Evolutionary conservation across 2,329 filamentous ascomycete species (phyloP), one percentile per base, ranked within the genome.

Genomic region (Ilyonectria mors-panacis): DNA sequence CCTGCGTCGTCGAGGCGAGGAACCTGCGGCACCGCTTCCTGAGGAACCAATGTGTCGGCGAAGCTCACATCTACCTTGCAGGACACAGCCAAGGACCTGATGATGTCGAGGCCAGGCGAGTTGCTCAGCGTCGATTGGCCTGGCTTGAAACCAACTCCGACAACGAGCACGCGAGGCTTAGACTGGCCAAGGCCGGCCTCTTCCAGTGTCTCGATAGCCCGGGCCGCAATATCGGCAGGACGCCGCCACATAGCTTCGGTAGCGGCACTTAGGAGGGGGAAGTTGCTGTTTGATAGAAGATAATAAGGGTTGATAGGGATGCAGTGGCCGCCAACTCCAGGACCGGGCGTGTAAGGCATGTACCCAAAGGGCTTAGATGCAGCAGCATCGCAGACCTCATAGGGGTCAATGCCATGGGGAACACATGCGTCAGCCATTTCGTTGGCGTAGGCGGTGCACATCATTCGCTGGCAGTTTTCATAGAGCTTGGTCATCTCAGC

Each of bases 401-500:
- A 85, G 1, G 84, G 81, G 61, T 87, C 80, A 47, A 88, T 86
- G 21, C 74, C 80, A 30, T 83, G 79, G 0, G 76, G 67, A 8
- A 75, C 55, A 65, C 85, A 87, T 2, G 86, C 85, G 63, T 87
- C 84, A 2, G 85, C 85, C 83, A 88, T 87, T 68, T 88, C 85
- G 69, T 87, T 87, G 61, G 81, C 85, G 67, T 84, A 88, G 1
- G 86, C 85, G 48, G 87, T 85, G 66, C 81, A 81, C 19, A 88
- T 76, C 83, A 86, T 87, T 3, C 86, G 79, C 71, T 88, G 85
- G 73, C 86, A 88, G 71, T 88, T 88, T 68, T 88, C 86, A 72
- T 87, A 88, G 7, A 88, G 77, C 72, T 88, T 88, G 63, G 81
- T 85, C 84, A 87, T 87, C 75, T 88, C 86, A 2, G 86, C 86